A percentile compares a stretch with the other conserved stretches of the same genome.
Conservation (phyloP, 228 moss, liverwort and hornwort genomes). For the Sphagnum fallax region DNA sequence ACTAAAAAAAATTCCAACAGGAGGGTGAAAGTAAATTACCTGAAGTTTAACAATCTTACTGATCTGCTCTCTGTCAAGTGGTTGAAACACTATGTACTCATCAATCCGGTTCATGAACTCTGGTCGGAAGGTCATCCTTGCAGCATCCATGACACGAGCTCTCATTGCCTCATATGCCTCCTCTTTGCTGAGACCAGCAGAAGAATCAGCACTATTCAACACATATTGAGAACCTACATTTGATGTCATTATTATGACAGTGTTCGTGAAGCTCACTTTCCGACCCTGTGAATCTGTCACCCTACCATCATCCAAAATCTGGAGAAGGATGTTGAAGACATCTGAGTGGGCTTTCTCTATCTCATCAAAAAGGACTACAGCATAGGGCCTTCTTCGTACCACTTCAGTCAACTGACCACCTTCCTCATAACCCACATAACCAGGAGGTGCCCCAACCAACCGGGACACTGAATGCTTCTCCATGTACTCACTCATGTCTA, state of each 20-base stretch:
- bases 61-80: conserved; percentile 51
- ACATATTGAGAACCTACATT: conserved; percentile 60
- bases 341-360: conserved; percentile 43
- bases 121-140: conserved; percentile 42
- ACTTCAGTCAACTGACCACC: conserved; percentile 51
- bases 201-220: conserved; percentile 15
- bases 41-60: conserved; percentile 49
- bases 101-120: conserved; percentile 71
- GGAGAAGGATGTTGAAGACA: conserved; percentile 40
- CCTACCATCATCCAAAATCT: conserved; percentile 53
- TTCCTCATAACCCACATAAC: conserved; percentile 30
- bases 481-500: conserved; percentile 70
- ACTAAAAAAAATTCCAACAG: background rate
- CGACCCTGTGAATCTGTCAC: conserved; percentile 53
- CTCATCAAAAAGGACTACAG: conserved; percentile 45
- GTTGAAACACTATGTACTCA: conserved; percentile 64
- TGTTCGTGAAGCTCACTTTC: conserved; percentile 56
- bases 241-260: conserved; percentile 69
- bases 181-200: conserved; percentile 16
- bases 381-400: conserved; percentile 37
- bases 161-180: conserved; percentile 39
- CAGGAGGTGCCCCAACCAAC: conserved; percentile 54
- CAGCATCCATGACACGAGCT: conserved; percentile 45
- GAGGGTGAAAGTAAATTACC: conserved; percentile 16
- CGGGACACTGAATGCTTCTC: conserved; percentile 41